A percentile compares a stretch with the other conserved stretches of the same genome.
These are phyloP conservation scores for Ceratocystiopsis sp. DNA, from an alignment of 2,329 filamentous ascomycete species.

Conservation along the genomic window DNA sequence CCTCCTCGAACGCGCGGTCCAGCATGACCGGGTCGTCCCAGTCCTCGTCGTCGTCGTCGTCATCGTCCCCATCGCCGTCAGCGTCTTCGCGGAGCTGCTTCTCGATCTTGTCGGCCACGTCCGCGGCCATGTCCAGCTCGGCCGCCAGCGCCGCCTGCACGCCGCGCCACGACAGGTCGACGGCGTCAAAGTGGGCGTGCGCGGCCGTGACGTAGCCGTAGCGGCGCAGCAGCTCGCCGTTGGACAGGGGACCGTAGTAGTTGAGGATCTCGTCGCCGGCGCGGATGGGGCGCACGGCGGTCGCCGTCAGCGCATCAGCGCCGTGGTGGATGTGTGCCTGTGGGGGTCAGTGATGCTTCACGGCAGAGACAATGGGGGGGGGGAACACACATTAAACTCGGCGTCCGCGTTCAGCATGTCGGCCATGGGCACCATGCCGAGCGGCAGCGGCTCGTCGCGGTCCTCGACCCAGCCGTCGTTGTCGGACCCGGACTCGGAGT, in stretches of 20 bases:
- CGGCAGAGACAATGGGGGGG: no score
- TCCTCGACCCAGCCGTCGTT: constrained; percentile 50
- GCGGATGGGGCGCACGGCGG: constrained; percentile 48
- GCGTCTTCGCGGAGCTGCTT: constrained; percentile 16
- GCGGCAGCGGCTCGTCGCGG: constrained; percentile 36
- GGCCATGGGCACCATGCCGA: constrained; percentile 83
- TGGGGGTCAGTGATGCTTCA: no score
- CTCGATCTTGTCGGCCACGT: no score
- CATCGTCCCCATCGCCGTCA: constrained; percentile 12
- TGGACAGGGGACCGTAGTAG: constrained; percentile 73
- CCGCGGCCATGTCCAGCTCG: constrained; percentile 4
- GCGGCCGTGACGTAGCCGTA: constrained; percentile 77
- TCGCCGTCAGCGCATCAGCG: constrained; percentile 47
- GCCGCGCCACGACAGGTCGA: constrained; percentile 51
- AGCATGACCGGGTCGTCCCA: constrained; percentile 62
- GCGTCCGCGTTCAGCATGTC: constrained; percentile 83
- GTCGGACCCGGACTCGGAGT: constrained; percentile 27
- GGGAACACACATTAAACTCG: constrained; percentile 57
- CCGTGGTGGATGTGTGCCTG: constrained; percentile 39
- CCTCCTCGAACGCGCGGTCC: constrained; percentile 35
- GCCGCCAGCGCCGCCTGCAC: constrained; percentile 10
- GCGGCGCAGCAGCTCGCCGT: constrained; percentile 63
- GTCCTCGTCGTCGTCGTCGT: constrained; percentile 36
- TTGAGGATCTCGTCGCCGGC: constrained; percentile 68
- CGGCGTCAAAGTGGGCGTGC: constrained; percentile 66